These are phyloP conservation scores for Alloteropsis angusta DNA, from an alignment of 202 grass and related monocot species.

Conservation along the genomic window DNA sequence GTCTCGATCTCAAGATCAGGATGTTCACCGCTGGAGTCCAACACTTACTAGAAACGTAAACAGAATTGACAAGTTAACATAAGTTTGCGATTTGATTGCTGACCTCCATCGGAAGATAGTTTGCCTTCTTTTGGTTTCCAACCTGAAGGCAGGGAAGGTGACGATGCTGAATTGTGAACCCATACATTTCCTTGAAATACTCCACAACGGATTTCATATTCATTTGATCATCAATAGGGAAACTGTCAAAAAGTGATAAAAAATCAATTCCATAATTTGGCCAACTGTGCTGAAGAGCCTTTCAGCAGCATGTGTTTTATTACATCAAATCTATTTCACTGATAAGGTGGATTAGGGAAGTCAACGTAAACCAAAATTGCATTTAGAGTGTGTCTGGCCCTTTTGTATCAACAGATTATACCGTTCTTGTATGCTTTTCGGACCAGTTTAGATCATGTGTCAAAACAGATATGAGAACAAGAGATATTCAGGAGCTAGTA, in stretches of 20 bases:
- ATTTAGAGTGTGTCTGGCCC: neutral
- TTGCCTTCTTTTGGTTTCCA: slow-evolving; percentile 97
- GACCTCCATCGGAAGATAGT: slow-evolving; percentile 98
- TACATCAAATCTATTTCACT: neutral
- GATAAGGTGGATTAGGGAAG: neutral
- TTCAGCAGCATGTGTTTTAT: neutral
- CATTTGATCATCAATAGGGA: slow-evolving; percentile 99
- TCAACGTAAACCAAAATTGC: neutral
- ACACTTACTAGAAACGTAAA: neutral
- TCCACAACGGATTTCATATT: slow-evolving; percentile 99
- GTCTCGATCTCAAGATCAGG: neutral
- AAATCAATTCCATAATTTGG: neutral
- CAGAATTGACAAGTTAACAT: neutral
- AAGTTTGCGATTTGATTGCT: neutral
- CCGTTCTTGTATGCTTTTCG: neutral
- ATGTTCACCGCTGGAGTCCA: too few relatives aligned
- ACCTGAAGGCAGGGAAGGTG: slow-evolving; percentile 98
- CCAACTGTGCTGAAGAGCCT: neutral
- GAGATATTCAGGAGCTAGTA: neutral
- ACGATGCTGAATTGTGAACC: slow-evolving; percentile 81
- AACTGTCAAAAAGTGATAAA: slow-evolving; percentile 35
- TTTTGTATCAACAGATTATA: neutral
- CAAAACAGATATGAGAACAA: neutral
- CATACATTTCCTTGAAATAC: slow-evolving; percentile 99
- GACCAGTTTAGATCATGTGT: neutral